Evolutionary conservation across 1,284 basidiomycete species (phyloP).

Genomic region (Stygiomarasmius scandens): DNA sequence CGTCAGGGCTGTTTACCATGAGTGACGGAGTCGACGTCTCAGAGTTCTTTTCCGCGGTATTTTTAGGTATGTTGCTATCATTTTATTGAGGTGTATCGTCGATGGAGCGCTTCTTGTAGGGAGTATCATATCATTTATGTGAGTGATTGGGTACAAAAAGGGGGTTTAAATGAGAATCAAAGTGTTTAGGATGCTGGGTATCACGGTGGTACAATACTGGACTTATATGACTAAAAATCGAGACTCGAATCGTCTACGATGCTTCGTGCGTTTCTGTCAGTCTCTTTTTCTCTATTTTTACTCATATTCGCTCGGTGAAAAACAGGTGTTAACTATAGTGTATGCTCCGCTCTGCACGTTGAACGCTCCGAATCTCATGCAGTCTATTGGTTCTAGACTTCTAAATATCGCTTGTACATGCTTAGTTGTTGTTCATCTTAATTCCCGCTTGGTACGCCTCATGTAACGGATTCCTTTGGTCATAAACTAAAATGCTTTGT

Average conservation of each 20-base stretch:
- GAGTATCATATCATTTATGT: background rate
- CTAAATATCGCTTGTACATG: background rate
- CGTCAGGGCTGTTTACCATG: no score
- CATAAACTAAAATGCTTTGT: no score
- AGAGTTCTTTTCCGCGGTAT: no score
- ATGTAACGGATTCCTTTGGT: no score
- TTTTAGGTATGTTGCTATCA: no score
- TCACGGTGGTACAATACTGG: background rate
- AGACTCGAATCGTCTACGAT: background rate
- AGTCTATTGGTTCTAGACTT: background rate
- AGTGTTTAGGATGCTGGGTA: background rate
- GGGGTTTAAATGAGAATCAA: no score
- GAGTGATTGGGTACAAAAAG: background rate
- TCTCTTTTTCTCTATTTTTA: no score
- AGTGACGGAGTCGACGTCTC: no score
- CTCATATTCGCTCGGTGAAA: no score
- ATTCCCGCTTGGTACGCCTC: background rate
- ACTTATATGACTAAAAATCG: background rate
- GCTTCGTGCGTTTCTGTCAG: background rate
- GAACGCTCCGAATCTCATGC: background rate
- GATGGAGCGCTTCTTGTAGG: background rate
- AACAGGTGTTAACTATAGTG: background rate
- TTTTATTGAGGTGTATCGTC: no score
- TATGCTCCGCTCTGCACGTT: background rate
- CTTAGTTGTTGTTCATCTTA: background rate